These are phyloP conservation scores for Boletus patriciae DNA, from an alignment of 768 basidiomycete species.

Conservation along the genomic window DNA sequence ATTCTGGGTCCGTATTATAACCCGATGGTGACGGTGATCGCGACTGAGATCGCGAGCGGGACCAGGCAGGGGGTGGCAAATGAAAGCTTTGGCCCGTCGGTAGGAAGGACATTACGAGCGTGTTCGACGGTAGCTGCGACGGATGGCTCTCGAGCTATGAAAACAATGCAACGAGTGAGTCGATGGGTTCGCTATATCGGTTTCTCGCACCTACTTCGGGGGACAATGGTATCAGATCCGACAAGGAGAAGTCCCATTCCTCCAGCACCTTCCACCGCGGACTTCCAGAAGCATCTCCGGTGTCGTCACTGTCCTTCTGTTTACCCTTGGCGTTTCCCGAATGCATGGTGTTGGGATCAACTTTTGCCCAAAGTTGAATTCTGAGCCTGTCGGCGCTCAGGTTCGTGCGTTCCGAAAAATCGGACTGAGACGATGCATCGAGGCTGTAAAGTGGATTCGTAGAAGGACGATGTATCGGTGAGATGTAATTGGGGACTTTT, in stretches of 20 bases:
- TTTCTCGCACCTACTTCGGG: slow-evolving; percentile 52
- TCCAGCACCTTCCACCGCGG: slow-evolving; percentile 63
- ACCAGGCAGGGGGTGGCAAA: slow-evolving; percentile 42
- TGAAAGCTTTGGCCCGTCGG: slow-evolving; percentile 63
- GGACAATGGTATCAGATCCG: slow-evolving; percentile 55
- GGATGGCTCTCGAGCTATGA: slow-evolving; percentile 37
- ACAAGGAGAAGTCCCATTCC: slow-evolving; percentile 64
- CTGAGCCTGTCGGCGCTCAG: slow-evolving; percentile 51
- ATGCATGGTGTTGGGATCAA: slow-evolving; percentile 20
- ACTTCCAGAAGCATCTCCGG: slow-evolving; percentile 19
- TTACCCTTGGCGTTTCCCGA: slow-evolving; percentile 43
- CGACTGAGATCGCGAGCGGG: slow-evolving; percentile 27
- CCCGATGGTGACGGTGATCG: slow-evolving; percentile 62
- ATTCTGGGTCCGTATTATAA: slow-evolving; percentile 75
- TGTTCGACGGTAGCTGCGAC: slow-evolving; percentile 66
- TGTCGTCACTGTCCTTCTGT: slow-evolving; percentile 38
- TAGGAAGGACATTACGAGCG: slow-evolving; percentile 63
- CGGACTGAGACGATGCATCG: slow-evolving; percentile 49
- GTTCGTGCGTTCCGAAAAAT: slow-evolving; percentile 57
- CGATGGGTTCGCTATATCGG: slow-evolving; percentile 5
- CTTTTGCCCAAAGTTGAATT: slow-evolving; percentile 60
- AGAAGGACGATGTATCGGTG: slow-evolving; percentile 76
- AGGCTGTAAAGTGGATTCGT: slow-evolving; percentile 77
- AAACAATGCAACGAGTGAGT: slow-evolving; percentile 10
- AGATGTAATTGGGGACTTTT: slow-evolving; percentile 65